Conservation (phyloP, 2,329 filamentous ascomycete species). For the Ophiostoma sp. region DNA sequence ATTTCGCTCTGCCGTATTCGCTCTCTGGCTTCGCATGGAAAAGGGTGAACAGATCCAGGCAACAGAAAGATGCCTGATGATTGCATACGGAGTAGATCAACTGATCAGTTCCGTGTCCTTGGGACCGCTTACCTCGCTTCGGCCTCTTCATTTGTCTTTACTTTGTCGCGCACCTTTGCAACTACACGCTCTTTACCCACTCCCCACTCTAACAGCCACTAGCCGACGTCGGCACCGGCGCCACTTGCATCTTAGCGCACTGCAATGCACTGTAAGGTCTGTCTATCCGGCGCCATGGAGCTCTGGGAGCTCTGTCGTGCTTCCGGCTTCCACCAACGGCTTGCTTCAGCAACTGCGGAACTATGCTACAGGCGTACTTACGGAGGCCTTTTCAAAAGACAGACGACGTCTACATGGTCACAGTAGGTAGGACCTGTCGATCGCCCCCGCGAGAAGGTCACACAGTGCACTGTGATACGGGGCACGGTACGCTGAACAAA, state of each 20-base stretch:
- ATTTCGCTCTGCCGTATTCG: background rate
- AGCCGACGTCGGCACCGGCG: conserved; percentile 4
- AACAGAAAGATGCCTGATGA: too few relatives aligned
- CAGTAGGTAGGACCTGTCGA: background rate
- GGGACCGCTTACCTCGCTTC: background rate
- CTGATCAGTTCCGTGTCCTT: too few relatives aligned
- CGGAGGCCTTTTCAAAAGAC: too few relatives aligned
- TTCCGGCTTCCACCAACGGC: background rate
- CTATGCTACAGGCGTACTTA: background rate
- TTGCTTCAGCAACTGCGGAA: background rate
- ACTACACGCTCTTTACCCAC: background rate
- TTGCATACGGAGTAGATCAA: too few relatives aligned
- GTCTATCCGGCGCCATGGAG: background rate
- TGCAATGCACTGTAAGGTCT: background rate
- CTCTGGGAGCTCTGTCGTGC: background rate
- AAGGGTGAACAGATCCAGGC: too few relatives aligned
- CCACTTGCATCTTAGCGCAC: background rate
- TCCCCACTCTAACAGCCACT: background rate
- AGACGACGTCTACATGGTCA: background rate
- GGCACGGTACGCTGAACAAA: conserved; percentile 3
- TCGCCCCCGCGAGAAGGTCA: background rate
- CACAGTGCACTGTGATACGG: background rate
- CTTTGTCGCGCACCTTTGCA: background rate
- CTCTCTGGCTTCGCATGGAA: background rate
- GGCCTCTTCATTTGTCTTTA: background rate